phyloP scores from a whole-genome alignment of 1,139 yeast species.

The Candida sanyaensis region DNA sequence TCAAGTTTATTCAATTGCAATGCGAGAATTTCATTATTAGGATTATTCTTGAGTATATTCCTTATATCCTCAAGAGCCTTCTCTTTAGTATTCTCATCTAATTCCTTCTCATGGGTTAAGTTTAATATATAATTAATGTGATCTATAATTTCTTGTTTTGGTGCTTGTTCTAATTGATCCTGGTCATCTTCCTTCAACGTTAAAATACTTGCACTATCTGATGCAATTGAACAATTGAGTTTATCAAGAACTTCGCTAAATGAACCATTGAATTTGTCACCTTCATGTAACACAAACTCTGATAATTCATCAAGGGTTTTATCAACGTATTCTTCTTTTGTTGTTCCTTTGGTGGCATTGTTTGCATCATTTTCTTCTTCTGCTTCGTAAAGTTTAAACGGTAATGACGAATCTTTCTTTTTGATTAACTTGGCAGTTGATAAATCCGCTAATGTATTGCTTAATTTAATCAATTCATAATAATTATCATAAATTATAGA shows the following conservation, averaged over 20 bases:
- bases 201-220: conserved; percentile 24
- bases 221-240: conserved; percentile 19
- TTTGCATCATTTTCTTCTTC: conserved; percentile 1
- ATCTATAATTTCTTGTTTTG: conserved; percentile 14
- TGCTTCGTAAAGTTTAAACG: conserved; percentile 10
- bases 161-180: background rate
- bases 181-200: conserved; percentile 17
- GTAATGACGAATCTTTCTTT: background rate
- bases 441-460: conserved; percentile 35
- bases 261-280: conserved; percentile 25
- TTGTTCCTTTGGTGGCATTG: conserved; percentile 1
- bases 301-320: conserved; percentile 28
- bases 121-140: conserved; percentile 23
- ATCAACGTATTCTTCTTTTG: conserved; percentile 26
- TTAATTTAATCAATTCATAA: conserved; percentile 46
- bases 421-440: conserved; percentile 20
- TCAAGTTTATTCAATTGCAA: conserved; percentile 25
- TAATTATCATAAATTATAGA: conserved; percentile 50
- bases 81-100: conserved; percentile 1
- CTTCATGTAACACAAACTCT: conserved; percentile 25
- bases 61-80: conserved; percentile 8
- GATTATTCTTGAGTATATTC: conserved; percentile 4
- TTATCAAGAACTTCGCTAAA: conserved; percentile 29
- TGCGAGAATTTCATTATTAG: conserved; percentile 25
- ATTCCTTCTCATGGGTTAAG: conserved; percentile 13